Evolutionary conservation across 306 rosid genomes (phyloP), one percentile per base, ranked within the genome.

Genomic region (Acacia confusa): DNA sequence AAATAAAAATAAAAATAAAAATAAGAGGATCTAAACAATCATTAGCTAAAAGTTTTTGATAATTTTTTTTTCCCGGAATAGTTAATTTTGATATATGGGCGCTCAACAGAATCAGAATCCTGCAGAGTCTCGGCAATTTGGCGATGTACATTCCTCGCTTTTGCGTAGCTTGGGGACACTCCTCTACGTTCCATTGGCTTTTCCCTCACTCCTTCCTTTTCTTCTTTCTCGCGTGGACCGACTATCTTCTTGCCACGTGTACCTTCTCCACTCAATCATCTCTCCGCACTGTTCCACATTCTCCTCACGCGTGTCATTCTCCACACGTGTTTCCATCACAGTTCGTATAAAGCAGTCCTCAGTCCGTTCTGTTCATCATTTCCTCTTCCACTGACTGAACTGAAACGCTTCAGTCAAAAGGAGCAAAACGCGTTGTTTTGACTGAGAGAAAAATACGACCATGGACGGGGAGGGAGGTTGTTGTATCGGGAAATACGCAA

Each of bases 391-490:
- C 55, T 5, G 7, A 11, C n/a, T 70, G 22, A 5, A 10, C 16
- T 45, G 14, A 14, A 24, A 24, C 8, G 11, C 61, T 43, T 43
- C 45, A 14, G n/a, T 27, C 41, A 15, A 9, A 8, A 15, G 17
- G 14, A 38, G 7, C 24, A 32, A 40, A 68, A 9, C 38, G 14
- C 70, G 11, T 28, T 4, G 61, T 34, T 70, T 20, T 28, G 44
- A 48, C 67, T 32, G 47, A 28, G 19, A 63, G 6, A 64, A 4
- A 4, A 2, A 13, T 2, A 4, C 36, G 71, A 34, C 19, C 47
- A 83, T 90, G 94, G 89, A 90, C 28, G 53, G 91, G 0, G 83
- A 82, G 20, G 94, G 92, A 22, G 92, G 90, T 9, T 92, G 97
- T 19, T 92, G 97, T 24, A 77, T 89, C 40, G 86, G 93, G 6